phyloP scores from a whole-genome alignment of 495 filamentous ascomycete genomes.

The Penicillium atrosanguineum region DNA sequence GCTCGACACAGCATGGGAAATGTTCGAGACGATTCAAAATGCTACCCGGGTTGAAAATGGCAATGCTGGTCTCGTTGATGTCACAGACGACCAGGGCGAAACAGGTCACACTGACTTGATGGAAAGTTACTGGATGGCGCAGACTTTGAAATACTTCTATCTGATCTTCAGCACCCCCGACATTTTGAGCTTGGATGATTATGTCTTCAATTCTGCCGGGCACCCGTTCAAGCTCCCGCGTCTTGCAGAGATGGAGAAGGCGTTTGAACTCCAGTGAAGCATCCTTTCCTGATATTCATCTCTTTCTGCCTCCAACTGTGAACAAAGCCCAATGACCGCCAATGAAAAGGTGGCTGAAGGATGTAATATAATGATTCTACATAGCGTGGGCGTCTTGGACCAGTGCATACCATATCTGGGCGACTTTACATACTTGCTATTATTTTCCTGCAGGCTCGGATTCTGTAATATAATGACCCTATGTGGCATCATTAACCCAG shows the following conservation, averaged over 20 bases:
- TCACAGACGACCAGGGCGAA: constrained; percentile 20
- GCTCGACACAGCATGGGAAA: constrained; percentile 60
- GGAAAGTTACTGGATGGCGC: constrained; percentile 59
- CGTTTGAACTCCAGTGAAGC: neutral
- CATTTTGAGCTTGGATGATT: constrained; percentile 66
- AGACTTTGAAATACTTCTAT: constrained; percentile 74
- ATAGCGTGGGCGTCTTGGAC: constrained; percentile 5
- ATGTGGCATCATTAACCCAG: too few relatives aligned
- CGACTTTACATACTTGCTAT: neutral
- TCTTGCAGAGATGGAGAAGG: neutral
- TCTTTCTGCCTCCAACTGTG: neutral
- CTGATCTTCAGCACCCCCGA: constrained; percentile 60
- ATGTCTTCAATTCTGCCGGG: constrained; percentile 60
- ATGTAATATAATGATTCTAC: neutral
- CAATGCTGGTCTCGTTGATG: constrained; percentile 48
- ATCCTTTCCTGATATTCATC: neutral
- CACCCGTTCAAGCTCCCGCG: constrained; percentile 36
- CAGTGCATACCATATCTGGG: neutral
- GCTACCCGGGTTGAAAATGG: constrained; percentile 48
- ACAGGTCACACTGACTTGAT: constrained; percentile 36
- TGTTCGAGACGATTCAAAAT: constrained; percentile 55
- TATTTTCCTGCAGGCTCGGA: neutral
- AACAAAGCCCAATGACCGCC: neutral
- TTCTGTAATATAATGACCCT: too few relatives aligned
- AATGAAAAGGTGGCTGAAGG: neutral